Evolutionary conservation across 2,329 filamentous ascomycete species (phyloP), one percentile per base, ranked within the genome.

Genomic region (Fusarium sp.): DNA sequence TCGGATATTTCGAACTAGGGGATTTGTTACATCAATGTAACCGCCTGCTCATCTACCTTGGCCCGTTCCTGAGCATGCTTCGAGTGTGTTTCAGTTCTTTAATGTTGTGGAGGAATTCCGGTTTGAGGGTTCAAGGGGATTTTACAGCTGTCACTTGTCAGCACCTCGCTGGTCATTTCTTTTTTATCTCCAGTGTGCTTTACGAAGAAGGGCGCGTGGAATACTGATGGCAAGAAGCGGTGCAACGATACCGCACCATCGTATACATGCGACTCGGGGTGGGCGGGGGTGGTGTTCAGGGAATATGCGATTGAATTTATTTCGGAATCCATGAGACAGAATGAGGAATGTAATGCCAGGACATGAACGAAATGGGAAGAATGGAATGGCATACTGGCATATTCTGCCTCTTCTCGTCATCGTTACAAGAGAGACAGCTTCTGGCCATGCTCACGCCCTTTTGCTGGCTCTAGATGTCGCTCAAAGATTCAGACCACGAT

Each of bases 21-120:
- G 75, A 74, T 71, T 71, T 74, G 59, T 63, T 73, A 76, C 69
- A 76, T 74, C 68, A 71, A 69, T 72, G 71, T 77, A 68, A 74
- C 74, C 74, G 73, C 42, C 42, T 45, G 18, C 65, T 71, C 70
- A 70, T 62, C 69, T 70, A 71, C 69, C 69, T 57, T 65, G 65
- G 62, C 60, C 65, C 46, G 66, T 62, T 62, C 57, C 66, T 64
- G 60, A 72, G 56, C 70, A 74, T 74, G 62, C 65, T 57, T 62
- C 54, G 67, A 67, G 63, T 72, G 68, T 75, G 72, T 72, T 72
- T 67, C 72, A 65, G 65, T 75, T 72, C 63, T 69, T 69, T 76
- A 74, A 72, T 75, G 65, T 72, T 73, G 67, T 42, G 70, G 71
- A 72, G 69, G 67, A 72, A 72, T 70, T 70, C 55, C 64, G 61